A percentile compares a stretch with the other conserved stretches of the same genome.
Evolutionary conservation across 202 grass and related monocot species (phyloP).

Genomic region (Carex sylvatica): DNA sequence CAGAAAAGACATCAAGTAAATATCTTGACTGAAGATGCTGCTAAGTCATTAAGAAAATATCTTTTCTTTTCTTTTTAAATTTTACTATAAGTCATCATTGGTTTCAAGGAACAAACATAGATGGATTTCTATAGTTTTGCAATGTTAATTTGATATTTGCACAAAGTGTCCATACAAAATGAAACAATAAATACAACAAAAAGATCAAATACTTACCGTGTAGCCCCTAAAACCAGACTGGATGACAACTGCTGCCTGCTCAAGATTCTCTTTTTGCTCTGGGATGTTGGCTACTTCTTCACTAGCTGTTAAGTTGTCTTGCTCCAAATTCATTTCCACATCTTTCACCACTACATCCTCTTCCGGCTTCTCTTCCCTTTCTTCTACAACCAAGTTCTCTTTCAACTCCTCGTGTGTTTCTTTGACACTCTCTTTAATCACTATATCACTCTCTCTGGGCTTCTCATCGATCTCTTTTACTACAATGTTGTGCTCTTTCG

Average conservation of each 20-base stretch:
- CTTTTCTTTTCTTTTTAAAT: background rate
- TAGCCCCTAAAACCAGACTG: slow-evolving; percentile 56
- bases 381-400: slow-evolving; percentile 28
- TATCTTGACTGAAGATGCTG: background rate
- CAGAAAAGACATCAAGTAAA: slow-evolving; percentile 1
- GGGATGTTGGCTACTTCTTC: slow-evolving; percentile 14
- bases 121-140: background rate
- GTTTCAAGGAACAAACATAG: background rate
- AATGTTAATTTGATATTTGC: background rate
- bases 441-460: slow-evolving; percentile 21
- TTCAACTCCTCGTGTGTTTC: slow-evolving; percentile 38
- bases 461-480: slow-evolving; percentile 26
- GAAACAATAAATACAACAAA: background rate
- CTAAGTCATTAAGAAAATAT: background rate
- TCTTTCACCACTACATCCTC: slow-evolving; percentile 40
- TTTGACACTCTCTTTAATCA: slow-evolving; percentile 42
- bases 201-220: slow-evolving; percentile 50
- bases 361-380: slow-evolving; percentile 40
- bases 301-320: slow-evolving; percentile 25
- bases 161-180: slow-evolving; percentile 4
- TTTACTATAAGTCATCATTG: background rate
- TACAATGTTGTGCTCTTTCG: slow-evolving; percentile 38
- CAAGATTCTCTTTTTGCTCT: slow-evolving; percentile 38
- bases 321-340: slow-evolving; percentile 41
- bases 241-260: slow-evolving; percentile 50